Conservation (phyloP, 2,329 filamentous ascomycete genomes). For the Teratosphaeria zuluensis region DNA sequence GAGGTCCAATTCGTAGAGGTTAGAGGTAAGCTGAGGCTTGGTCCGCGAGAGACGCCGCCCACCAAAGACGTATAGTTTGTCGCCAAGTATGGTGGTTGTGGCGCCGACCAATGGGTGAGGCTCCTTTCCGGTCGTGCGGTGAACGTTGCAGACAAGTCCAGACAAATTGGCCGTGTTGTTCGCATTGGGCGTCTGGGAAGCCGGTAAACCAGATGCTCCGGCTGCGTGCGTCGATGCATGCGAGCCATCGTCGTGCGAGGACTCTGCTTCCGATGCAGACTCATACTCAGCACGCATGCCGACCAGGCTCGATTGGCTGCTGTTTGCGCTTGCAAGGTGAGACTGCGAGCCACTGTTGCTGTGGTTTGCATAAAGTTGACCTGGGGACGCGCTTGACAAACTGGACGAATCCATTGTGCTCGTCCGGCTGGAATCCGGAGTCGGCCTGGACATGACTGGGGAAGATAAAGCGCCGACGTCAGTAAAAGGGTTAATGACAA, state of each 20-base stretch:
- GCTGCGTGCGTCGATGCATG: conserved; percentile 34
- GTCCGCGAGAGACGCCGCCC: conserved; percentile 78
- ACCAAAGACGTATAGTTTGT: conserved; percentile 95
- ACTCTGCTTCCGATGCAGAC: conserved; percentile 28
- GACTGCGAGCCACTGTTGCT: conserved; percentile 26
- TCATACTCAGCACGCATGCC: conserved; percentile 33
- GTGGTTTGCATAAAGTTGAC: conserved; percentile 29
- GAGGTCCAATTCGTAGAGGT: conserved; percentile 88
- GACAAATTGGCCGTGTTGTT: conserved; percentile 41
- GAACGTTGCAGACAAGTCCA: conserved; percentile 58
- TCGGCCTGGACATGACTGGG: conserved; percentile 33
- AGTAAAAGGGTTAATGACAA: conserved; percentile 14
- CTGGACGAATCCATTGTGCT: conserved; percentile 40
- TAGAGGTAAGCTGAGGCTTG: conserved; percentile 73
- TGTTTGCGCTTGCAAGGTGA: conserved; percentile 33
- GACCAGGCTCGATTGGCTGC: conserved; percentile 38
- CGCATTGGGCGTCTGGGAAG: conserved; percentile 18
- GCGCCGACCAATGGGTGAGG: conserved; percentile 87
- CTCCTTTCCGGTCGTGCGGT: conserved; percentile 80
- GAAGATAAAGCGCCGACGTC: conserved; percentile 19
- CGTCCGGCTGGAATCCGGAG: conserved; percentile 33
- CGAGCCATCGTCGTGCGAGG: conserved; percentile 20
- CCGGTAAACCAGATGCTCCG: conserved; percentile 42
- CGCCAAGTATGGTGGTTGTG: conserved; percentile 87
- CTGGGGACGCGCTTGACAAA: conserved; percentile 32